Evolutionary conservation across 352 stramenopile species (phyloP).

Genomic region (Pythium insidiosum): DNA sequence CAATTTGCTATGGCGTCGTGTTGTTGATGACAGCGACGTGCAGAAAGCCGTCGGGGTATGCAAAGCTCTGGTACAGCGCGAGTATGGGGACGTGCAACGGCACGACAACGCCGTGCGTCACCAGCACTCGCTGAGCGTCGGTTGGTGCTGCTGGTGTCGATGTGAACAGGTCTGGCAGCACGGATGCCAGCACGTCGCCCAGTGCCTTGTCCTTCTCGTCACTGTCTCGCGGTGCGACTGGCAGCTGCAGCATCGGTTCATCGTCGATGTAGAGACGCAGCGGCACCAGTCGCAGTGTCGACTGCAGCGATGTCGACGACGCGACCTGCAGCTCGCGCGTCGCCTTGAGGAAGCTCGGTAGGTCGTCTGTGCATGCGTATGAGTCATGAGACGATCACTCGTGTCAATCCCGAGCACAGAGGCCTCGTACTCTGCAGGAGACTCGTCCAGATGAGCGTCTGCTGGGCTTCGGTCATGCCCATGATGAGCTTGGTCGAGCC

Average conservation of each 20-base stretch:
- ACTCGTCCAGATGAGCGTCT: constrained; percentile 76
- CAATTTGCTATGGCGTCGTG: too few species aligned
- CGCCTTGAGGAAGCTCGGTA: constrained; percentile 33
- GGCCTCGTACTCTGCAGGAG: constrained; percentile 42
- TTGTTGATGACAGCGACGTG: constrained; percentile 46
- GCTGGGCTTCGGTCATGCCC: constrained; percentile 66
- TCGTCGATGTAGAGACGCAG: constrained; percentile 55
- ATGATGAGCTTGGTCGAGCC: constrained; percentile 80
- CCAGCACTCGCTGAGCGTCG: constrained; percentile 13
- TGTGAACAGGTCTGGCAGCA: constrained; percentile 62
- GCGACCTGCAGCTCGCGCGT: constrained; percentile 39
- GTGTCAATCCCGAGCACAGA: background rate
- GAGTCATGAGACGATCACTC: background rate
- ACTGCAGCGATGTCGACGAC: constrained; percentile 2
- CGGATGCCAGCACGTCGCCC: constrained; percentile 35
- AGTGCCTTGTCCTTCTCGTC: constrained; percentile 40
- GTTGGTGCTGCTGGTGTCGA: background rate
- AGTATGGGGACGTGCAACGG: constrained; percentile 41
- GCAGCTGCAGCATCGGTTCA: constrained; percentile 61
- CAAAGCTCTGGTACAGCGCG: constrained; percentile 52
- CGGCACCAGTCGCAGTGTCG: constrained; percentile 36
- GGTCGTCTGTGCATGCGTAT: constrained; percentile 16
- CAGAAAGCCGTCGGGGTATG: constrained; percentile 72
- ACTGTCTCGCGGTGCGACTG: constrained; percentile 42
- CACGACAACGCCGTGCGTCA: constrained; percentile 55